phyloP scores from a whole-genome alignment of 23 red algal species.

The Gracilaria gracilis region DNA sequence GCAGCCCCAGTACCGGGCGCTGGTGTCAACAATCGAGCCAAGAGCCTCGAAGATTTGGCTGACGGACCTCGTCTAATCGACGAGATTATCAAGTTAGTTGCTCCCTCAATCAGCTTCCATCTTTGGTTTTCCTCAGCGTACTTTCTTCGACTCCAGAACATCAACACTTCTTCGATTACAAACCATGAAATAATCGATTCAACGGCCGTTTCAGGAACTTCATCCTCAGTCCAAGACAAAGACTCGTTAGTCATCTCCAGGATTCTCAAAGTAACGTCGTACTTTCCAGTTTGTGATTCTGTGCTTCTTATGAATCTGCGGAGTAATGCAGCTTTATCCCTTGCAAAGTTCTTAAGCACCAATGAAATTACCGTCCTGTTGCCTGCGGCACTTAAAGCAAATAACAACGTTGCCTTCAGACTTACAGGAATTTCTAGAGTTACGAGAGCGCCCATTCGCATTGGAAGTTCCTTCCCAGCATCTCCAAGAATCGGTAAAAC shows the following conservation, averaged over 20 bases:
- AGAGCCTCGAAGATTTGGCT: slow-evolving; percentile 42
- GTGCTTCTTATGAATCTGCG: slow-evolving; percentile 43
- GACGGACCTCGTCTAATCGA: slow-evolving; percentile 13
- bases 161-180: slow-evolving; percentile 67
- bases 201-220: slow-evolving; percentile 37
- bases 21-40: slow-evolving; percentile 52
- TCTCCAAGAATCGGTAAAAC: slow-evolving; percentile 52
- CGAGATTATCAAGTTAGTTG: slow-evolving; percentile 37
- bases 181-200: slow-evolving; percentile 61
- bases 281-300: slow-evolving; percentile 50
- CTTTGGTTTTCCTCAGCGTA: slow-evolving; percentile 47
- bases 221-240: slow-evolving; percentile 53
- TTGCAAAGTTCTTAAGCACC: slow-evolving; percentile 50
- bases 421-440: slow-evolving; percentile 40
- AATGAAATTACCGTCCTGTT: slow-evolving; percentile 26
- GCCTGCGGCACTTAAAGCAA: slow-evolving; percentile 15
- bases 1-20: slow-evolving; percentile 72
- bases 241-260: slow-evolving; percentile 40
- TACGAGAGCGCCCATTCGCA: slow-evolving; percentile 44
- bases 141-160: slow-evolving; percentile 70
- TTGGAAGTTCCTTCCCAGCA: slow-evolving; percentile 54
- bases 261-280: slow-evolving; percentile 42
- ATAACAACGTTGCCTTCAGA: slow-evolving; percentile 43
- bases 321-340: slow-evolving; percentile 49
- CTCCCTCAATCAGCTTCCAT: slow-evolving; percentile 48